Percentiles rank a stretch among this genome's conserved stretches.
Evolutionary conservation across 2,329 filamentous ascomycete genomes (phyloP).

Genomic region (Thelonectria discophora): DNA sequence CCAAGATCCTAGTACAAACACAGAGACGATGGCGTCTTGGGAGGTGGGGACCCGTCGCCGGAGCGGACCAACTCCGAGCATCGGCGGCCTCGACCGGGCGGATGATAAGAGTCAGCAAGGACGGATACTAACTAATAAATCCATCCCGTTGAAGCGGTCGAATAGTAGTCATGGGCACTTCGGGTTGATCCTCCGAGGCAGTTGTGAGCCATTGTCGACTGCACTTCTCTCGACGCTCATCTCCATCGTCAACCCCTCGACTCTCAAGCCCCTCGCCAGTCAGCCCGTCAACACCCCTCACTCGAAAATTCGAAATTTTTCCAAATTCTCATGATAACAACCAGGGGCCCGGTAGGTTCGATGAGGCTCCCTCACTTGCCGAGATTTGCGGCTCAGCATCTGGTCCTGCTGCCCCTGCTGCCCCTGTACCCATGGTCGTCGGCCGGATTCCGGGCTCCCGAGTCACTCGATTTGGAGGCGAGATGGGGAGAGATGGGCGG

Average conservation of each 20-base stretch:
- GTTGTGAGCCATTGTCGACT: neutral
- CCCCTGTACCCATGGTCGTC: neutral
- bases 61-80: conserved; percentile 28
- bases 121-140: too few relatives aligned
- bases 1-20: conserved; percentile 1
- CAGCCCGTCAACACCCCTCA: too few relatives aligned
- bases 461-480: neutral
- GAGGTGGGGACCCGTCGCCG: conserved; percentile 17
- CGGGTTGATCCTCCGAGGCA: neutral
- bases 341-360: too few relatives aligned
- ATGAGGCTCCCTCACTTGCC: neutral
- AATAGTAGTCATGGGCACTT: neutral
- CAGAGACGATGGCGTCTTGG: conserved; percentile 1
- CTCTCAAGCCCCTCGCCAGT: too few relatives aligned
- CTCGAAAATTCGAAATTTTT: too few relatives aligned
- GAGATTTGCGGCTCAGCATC: conserved; percentile 4
- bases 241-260: too few relatives aligned
- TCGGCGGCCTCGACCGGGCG: conserved; percentile 25
- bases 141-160: neutral
- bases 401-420: too few relatives aligned
- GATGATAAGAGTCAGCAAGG: neutral
- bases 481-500: neutral
- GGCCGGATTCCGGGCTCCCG: neutral
- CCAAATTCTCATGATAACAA: too few relatives aligned
- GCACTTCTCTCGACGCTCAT: neutral